Evolutionary conservation across 306 rosid genomes (phyloP).

Genomic region (Hippophae rhamnoides): DNA sequence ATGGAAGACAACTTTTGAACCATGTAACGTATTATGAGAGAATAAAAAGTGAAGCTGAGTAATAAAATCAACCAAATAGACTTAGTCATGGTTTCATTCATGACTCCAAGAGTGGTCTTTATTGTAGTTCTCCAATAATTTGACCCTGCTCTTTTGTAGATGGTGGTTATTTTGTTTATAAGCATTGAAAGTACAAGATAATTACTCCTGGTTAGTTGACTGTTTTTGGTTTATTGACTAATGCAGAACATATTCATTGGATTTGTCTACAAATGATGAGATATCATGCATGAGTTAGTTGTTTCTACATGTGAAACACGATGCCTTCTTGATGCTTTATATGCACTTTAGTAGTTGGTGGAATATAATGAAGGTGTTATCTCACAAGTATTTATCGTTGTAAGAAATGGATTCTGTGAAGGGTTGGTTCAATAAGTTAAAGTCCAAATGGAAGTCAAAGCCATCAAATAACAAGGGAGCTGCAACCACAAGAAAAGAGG

Average conservation of each 20-base stretch:
- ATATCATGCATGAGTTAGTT: constrained; percentile 11
- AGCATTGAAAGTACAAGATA: too few relatives aligned
- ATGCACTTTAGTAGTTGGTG: constrained; percentile 21
- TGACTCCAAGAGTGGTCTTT: too few relatives aligned
- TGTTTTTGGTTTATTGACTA: constrained; percentile 14
- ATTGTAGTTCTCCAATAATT: too few relatives aligned
- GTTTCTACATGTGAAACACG: constrained; percentile 18
- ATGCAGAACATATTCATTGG: constrained; percentile 25
- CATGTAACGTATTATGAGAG: too few relatives aligned
- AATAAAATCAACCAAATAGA: too few relatives aligned
- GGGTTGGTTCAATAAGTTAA: constrained; percentile 67
- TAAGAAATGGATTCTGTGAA: constrained; percentile 49
- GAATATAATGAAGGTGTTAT: constrained; percentile 15
- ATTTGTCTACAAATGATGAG: constrained; percentile 7
- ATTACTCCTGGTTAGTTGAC: neutral
- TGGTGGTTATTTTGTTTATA: too few relatives aligned
- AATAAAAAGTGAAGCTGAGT: too few relatives aligned
- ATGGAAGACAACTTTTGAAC: too few relatives aligned
- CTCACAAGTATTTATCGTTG: constrained; percentile 17
- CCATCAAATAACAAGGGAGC: constrained; percentile 57
- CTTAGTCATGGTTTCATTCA: too few relatives aligned
- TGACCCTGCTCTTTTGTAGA: too few relatives aligned
- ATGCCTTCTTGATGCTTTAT: constrained; percentile 13
- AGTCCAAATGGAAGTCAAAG: constrained; percentile 54
- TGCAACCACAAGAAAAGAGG: constrained; percentile 42